Evolutionary conservation across 1,139 yeast species (phyloP).

Genomic region (Keqinozyma sinolaborantium): DNA sequence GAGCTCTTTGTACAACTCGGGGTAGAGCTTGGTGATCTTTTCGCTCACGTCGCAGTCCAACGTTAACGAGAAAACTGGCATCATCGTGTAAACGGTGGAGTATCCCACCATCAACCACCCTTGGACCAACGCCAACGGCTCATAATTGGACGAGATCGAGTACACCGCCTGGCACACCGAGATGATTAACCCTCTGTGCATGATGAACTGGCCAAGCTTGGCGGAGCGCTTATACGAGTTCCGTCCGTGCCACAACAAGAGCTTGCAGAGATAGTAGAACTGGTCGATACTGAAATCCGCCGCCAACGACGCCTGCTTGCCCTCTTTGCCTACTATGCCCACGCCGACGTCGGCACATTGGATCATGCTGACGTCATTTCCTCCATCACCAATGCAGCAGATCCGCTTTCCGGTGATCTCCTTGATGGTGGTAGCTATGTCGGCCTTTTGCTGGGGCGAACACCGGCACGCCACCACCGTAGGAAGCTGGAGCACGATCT

Average conservation of each 20-base stretch:
- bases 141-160: conserved; percentile 81
- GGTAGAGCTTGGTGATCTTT: conserved; percentile 82
- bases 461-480: conserved; percentile 97
- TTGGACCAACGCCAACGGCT: conserved; percentile 89
- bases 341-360: conserved; percentile 99
- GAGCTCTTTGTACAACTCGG: conserved; percentile 90
- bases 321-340: conserved; percentile 98
- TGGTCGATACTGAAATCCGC: conserved; percentile 95
- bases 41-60: conserved; percentile 91
- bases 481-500: conserved; percentile 72
- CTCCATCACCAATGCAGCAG: conserved; percentile 99
- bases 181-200: conserved; percentile 91
- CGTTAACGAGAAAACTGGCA: conserved; percentile 93
- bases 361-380: conserved; percentile 98
- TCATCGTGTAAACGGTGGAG: conserved; percentile 96
- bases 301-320: conserved; percentile 93
- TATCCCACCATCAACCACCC: conserved; percentile 99
- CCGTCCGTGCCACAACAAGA: conserved; percentile 96
- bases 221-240: conserved; percentile 95
- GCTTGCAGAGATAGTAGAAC: conserved; percentile 82
- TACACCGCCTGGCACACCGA: conserved; percentile 96
- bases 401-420: conserved; percentile 82
- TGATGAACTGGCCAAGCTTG: conserved; percentile 89
- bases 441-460: conserved; percentile 98
- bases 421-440: conserved; percentile 79